These are phyloP conservation scores for Phytophthora crassamura DNA, from an alignment of 352 stramenopile species.

Conservation along the genomic window DNA sequence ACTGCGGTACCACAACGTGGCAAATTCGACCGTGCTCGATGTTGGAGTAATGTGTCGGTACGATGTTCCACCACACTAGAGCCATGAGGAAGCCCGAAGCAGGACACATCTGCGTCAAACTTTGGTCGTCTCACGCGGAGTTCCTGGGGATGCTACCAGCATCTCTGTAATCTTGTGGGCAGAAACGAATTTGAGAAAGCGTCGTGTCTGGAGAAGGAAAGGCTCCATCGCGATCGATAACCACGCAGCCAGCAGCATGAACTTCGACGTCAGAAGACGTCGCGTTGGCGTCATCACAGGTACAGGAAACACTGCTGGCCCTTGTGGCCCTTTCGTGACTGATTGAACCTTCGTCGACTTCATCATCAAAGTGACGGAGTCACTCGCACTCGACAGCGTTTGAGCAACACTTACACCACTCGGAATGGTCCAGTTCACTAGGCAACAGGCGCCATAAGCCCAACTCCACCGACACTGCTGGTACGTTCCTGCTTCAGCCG, in stretches of 20 bases:
- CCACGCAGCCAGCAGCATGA: conserved; percentile 16
- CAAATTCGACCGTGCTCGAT: conserved; percentile 7
- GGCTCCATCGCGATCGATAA: conserved; percentile 8
- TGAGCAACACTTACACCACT: neutral
- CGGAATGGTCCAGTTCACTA: neutral
- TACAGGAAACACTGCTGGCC: neutral
- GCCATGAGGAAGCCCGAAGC: conserved; percentile 20
- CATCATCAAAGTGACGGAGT: neutral
- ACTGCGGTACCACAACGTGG: conserved; percentile 23
- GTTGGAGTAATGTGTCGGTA: conserved; percentile 20
- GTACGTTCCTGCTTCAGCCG: conserved; percentile 42
- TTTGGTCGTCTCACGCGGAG: conserved; percentile 4
- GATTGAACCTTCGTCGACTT: conserved; percentile 8
- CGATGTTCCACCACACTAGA: conserved; percentile 29
- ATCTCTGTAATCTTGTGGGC: conserved; percentile 20
- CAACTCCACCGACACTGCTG: conserved; percentile 22
- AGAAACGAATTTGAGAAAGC: conserved; percentile 19
- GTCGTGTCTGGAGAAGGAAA: conserved; percentile 20
- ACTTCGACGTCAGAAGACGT: conserved; percentile 1
- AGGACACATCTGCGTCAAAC: conserved; percentile 7
- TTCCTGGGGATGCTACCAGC: neutral
- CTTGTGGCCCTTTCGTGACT: neutral
- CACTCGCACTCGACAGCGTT: neutral
- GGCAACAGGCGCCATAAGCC: conserved; percentile 4
- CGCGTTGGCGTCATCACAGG: neutral